Conservation (phyloP, 257 asterid genomes). For the Linaria vulgaris region DNA sequence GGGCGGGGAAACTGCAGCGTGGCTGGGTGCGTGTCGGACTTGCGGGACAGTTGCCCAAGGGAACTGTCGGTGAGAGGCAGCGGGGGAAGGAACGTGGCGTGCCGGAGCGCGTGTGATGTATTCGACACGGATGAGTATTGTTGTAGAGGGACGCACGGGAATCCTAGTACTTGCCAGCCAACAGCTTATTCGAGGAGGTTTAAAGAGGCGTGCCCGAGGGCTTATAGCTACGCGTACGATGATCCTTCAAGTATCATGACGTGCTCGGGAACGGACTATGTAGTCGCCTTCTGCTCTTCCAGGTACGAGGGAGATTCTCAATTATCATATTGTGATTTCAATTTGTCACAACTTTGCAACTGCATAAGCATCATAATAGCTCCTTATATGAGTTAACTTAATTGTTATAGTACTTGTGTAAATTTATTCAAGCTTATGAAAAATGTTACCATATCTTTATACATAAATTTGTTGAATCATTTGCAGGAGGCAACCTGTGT, state of each 20-base stretch:
- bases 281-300: constrained; percentile 68
- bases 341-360: no score
- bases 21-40: constrained; percentile 64
- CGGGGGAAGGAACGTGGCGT: constrained; percentile 60
- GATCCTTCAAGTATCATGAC: constrained; percentile 67
- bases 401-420: no score
- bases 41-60: constrained; percentile 51
- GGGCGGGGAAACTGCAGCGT: constrained; percentile 65
- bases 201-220: constrained; percentile 71
- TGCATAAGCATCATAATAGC: no score
- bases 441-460: no score
- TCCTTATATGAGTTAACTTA: no score
- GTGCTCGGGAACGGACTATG: constrained; percentile 58
- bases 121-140: constrained; percentile 58
- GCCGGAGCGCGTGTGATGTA: constrained; percentile 77
- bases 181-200: constrained; percentile 53
- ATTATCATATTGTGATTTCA: no score
- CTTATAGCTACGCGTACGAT: constrained; percentile 76
- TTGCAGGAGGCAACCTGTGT: constrained; percentile 58
- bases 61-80: constrained; percentile 48
- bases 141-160: constrained; percentile 62
- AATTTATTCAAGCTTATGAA: no score
- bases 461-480: not conserved
- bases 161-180: constrained; percentile 54
- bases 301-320: not conserved